These are phyloP conservation scores for Hymenoscyphus fraxineus DNA, from an alignment of 2,329 filamentous ascomycete genomes.

Conservation along the genomic window DNA sequence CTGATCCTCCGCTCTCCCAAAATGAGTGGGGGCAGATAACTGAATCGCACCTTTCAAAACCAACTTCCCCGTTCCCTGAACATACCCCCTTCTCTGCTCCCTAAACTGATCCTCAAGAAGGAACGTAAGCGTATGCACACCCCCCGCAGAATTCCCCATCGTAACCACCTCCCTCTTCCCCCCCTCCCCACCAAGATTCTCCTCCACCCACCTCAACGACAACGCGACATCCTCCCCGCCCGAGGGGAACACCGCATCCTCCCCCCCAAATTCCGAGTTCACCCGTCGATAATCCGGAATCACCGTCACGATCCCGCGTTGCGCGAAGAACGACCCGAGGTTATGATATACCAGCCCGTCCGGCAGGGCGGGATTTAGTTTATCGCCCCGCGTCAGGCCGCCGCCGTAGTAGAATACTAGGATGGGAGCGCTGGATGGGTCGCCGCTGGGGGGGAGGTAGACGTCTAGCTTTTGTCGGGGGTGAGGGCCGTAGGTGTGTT, in stretches of 20 bases:
- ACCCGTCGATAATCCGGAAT: conserved; percentile 32
- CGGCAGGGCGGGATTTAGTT: conserved; percentile 18
- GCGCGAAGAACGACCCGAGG: conserved; percentile 31
- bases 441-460: conserved; percentile 15
- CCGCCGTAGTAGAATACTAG: conserved; percentile 33
- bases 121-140: conserved; percentile 32
- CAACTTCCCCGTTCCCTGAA: conserved; percentile 12
- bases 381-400: conserved; percentile 29
- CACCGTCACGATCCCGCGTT: conserved; percentile 26
- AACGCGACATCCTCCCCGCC: conserved; percentile 31
- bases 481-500: conserved; percentile 29
- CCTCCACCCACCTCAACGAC: conserved; percentile 26
- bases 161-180: conserved; percentile 26
- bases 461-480: conserved; percentile 32
- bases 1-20: conserved; percentile 9
- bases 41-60: conserved; percentile 26
- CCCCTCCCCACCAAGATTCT: conserved; percentile 13
- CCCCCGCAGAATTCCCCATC: conserved; percentile 34
- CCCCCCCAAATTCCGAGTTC: conserved; percentile 23
- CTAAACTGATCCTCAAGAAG: conserved; percentile 25
- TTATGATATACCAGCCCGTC: conserved; percentile 30
- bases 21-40: conserved; percentile 28
- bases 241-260: conserved; percentile 29
- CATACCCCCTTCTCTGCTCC: conserved; percentile 21
- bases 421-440: conserved; percentile 23